Conservation (phyloP, 257 asterid species). For the Solanum chilense region DNA sequence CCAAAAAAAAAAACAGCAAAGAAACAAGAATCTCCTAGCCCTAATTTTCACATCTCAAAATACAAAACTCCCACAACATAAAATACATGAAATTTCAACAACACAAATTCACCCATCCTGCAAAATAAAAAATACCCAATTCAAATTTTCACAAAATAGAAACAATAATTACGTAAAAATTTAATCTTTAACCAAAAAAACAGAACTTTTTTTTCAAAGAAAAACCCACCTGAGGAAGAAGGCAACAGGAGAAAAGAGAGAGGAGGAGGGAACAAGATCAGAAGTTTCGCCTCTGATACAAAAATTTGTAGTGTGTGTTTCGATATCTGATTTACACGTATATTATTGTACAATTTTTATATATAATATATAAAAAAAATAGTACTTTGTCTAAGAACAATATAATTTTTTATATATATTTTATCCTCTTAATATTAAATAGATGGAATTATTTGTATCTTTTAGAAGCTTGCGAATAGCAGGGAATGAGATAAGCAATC, state of each 20-base stretch:
- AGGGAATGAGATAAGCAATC: conserved; percentile 5
- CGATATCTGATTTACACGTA: background rate
- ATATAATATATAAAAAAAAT: background rate
- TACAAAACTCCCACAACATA: background rate
- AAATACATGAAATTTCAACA: background rate
- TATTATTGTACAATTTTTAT: background rate
- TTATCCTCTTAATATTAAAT: background rate
- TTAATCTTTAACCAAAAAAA: background rate
- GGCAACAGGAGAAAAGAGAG: background rate
- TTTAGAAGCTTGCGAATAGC: background rate
- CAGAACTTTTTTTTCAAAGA: background rate
- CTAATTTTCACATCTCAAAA: conserved; percentile 3
- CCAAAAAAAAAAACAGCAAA: background rate
- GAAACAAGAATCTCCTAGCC: background rate
- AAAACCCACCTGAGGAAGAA: background rate
- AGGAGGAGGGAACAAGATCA: conserved; percentile 19
- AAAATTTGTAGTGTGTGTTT: conserved; percentile 2
- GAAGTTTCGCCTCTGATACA: conserved; percentile 13
- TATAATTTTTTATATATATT: background rate
- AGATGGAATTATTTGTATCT: background rate
- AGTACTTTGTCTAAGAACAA: background rate
- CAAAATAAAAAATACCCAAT: background rate
- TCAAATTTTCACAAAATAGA: background rate
- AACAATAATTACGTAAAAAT: background rate
- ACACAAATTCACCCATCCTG: background rate